Evolutionary conservation across 2,329 filamentous ascomycete species (phyloP), one percentile per base, ranked within the genome.

Genomic region (Fusarium pininemorale): DNA sequence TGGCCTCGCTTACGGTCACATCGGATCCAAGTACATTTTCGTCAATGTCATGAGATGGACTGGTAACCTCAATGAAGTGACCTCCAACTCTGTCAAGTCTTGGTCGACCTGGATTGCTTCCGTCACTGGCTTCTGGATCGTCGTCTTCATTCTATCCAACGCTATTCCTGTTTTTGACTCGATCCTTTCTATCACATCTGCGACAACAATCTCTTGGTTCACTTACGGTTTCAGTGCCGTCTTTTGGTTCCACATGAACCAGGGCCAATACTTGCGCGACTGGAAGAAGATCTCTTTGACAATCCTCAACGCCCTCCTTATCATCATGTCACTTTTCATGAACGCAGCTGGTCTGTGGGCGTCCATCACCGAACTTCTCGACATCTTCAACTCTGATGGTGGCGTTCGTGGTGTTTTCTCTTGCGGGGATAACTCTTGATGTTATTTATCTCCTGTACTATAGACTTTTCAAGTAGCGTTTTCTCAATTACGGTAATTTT

Each of bases 91-190:
- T 8, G 50, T 71, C 30, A 77, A 69, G 12, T 75, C 79, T 0
- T 82, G 80, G 78, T 39, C 54, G 12, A 73, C 72, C 1, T 80
- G 78, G 78, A 26, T 80, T 4, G 63, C 55, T 7, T 77, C 71
- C 3, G 75, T 78, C 1, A 78, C 70, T 16, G 47, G 59, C 2
- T 79, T 79, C 41, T 79, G 77, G 78, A 42, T 80, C 11, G 42
- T 79, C 3, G 69, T 75, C 6, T 80, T 80, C 7, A 74, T 75
- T 12, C 57, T 80, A 14, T 80, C 78, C 11, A 80, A 79, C 39
- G 78, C 74, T 12, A 79, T 80, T 18, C 78, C 79, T 3, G 71
- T 79, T 2, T 80, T 80, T 30, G 77, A 79, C 30, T 79, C 78
- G 0, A 79, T 80, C 16, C 72, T 80, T 22, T 73, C 75, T 1